A percentile compares a stretch with the other conserved stretches of the same genome.
Conservation (phyloP, 371 early-diverging fungal genomes). For the Rhizopus delemar region DNA sequence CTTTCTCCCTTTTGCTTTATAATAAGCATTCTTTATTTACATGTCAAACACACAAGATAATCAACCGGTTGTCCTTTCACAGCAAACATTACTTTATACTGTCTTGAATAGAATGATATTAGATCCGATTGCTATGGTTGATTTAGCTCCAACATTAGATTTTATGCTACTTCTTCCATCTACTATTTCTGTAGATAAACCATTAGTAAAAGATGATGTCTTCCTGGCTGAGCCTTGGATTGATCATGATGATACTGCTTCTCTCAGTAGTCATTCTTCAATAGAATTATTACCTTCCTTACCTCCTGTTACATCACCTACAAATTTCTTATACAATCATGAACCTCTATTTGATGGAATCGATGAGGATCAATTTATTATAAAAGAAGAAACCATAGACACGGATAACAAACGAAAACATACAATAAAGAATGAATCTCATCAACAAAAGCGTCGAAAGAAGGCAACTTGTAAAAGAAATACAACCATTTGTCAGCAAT, state of each 20-base stretch:
- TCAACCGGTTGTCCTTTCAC: slow-evolving; percentile 16
- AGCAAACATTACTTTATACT: slow-evolving; percentile 5
- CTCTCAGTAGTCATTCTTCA: slow-evolving; percentile 26
- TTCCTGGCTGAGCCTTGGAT: slow-evolving; percentile 23
- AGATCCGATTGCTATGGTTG: slow-evolving; percentile 3
- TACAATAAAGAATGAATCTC: background rate
- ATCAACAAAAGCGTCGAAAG: background rate
- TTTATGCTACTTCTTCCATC: slow-evolving; percentile 15
- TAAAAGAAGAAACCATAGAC: background rate
- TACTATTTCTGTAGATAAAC: slow-evolving; percentile 5
- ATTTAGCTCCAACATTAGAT: slow-evolving; percentile 25
- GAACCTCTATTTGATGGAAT: slow-evolving; percentile 37
- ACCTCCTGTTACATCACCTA: slow-evolving; percentile 33
- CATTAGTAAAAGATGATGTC: slow-evolving; percentile 27
- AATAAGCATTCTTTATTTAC: background rate
- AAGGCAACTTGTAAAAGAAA: background rate
- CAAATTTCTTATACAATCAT: slow-evolving; percentile 33
- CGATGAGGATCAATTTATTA: slow-evolving; percentile 11
- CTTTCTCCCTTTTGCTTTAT: slow-evolving; percentile 2
- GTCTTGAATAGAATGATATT: slow-evolving; percentile 4
- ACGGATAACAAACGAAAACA: background rate
- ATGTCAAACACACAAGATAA: slow-evolving; percentile 3
- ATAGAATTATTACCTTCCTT: slow-evolving; percentile 14
- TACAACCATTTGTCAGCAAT: slow-evolving; percentile 3
- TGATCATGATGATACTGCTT: slow-evolving; percentile 29